phyloP scores from a whole-genome alignment of 768 basidiomycete genomes.

The Mrakia blollopis region DNA sequence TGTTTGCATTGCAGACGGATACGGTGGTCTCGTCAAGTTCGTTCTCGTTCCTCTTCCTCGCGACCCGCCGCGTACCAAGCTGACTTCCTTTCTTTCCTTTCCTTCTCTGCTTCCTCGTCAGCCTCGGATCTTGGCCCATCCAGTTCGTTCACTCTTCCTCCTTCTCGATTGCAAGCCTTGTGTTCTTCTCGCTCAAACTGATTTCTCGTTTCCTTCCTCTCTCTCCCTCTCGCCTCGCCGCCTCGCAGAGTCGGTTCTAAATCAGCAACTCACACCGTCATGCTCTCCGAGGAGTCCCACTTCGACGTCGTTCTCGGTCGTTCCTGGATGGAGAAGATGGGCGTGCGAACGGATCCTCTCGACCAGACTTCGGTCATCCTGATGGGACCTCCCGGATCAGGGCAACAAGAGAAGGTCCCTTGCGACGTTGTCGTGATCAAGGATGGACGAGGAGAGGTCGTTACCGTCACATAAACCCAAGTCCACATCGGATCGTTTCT shows the following conservation, averaged over 20 bases:
- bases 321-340: slow-evolving; percentile 55
- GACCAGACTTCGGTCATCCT: slow-evolving; percentile 89
- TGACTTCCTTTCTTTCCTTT: neutral
- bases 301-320: slow-evolving; percentile 93
- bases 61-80: neutral
- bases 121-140: slow-evolving; percentile 80
- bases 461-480: slow-evolving; percentile 67
- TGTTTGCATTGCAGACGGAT: slow-evolving; percentile 55
- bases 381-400: slow-evolving; percentile 52
- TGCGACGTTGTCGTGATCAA: slow-evolving; percentile 85
- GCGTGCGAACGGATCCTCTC: slow-evolving; percentile 64
- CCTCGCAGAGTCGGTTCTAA: slow-evolving; percentile 43
- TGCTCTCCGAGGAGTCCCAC: slow-evolving; percentile 87
- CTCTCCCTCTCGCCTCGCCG: neutral
- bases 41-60: neutral
- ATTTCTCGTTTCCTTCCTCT: slow-evolving; percentile 14
- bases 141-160: slow-evolving; percentile 44
- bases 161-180: slow-evolving; percentile 46
- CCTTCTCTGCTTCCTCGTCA: slow-evolving; percentile 30
- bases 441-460: slow-evolving; percentile 82
- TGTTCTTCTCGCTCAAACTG: slow-evolving; percentile 41
- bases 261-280: slow-evolving; percentile 55
- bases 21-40: slow-evolving; percentile 59
- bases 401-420: slow-evolving; percentile 62
- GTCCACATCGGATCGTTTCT: too few relatives aligned